Base-by-base conservation (phyloP, 2,329 filamentous ascomycete species). In the Aspergillus versicolor region DNA sequence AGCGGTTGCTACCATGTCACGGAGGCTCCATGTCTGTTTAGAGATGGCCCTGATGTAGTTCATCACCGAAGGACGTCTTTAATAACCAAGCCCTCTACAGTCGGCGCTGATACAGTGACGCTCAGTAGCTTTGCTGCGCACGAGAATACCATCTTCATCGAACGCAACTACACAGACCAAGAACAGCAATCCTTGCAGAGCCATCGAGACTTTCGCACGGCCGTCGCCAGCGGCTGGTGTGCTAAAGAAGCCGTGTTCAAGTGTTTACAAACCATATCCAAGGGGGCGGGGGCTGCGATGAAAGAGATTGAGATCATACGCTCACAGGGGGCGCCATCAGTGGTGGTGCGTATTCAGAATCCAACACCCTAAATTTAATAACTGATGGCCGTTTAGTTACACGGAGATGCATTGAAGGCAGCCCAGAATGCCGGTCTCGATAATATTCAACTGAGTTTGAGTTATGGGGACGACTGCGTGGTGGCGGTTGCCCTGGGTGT, bases 231-330 rank as follows among this genome's bases (percentile, higher is more conserved):
- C n/a, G 30, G 30, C 0, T 49, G 46, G 46, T 37, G 30, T 24
- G 19, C 46, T 1, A 37, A 45, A 11, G 46, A 52, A 3, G 50
- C 50, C 3, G 40, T 52, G 30, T 52, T 52, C 24, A 52, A 52
- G 15, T 52, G 50, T 13, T n/a, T 52, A 22, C 34, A 52, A 8
- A 52, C 50, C 2, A 11, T 44, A 2, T 52, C 50, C 21, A 52
- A 52, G 15, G 50, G 50, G 1, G 50, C 50, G 13, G 50, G 38
- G 6, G 22, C 50, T 11, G 22, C 24, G 2, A 52, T 52, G 50
- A 45, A 37, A 2, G 50, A 52, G 15, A 52, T 52, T 4, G 50
- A 52, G 32, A 44, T 52, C 43, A 12, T 44, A 5, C 40, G 50
- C 21, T 34, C 40, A 5, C 50, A 52, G 8, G 50, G 40, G 13